Evolutionary conservation across 2,329 filamentous ascomycete genomes (phyloP).

Genomic region (Calonectria honghensis): DNA sequence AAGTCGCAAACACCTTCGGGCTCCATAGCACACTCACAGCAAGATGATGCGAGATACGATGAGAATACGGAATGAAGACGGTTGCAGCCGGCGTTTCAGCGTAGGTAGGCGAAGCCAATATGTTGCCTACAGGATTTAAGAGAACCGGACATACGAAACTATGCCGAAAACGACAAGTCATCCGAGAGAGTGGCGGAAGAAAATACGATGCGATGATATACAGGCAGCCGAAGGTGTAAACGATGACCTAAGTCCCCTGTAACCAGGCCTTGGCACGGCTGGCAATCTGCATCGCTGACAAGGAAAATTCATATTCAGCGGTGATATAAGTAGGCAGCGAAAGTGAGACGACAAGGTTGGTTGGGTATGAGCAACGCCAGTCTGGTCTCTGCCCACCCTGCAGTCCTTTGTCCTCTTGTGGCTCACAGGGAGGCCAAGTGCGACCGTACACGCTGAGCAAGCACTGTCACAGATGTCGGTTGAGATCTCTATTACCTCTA

Average conservation of each 20-base stretch:
- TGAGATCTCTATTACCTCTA: neutral
- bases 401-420: neutral
- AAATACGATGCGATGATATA: neutral
- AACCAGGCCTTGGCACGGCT: neutral
- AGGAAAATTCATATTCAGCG: neutral
- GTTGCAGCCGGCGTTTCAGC: neutral
- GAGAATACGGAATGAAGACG: neutral
- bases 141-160: neutral
- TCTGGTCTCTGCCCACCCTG: neutral
- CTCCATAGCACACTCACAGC: neutral
- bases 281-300: neutral
- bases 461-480: neutral
- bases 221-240: neutral
- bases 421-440: neutral
- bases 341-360: neutral
- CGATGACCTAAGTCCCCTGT: neutral
- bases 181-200: neutral
- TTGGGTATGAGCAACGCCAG: neutral
- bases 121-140: neutral
- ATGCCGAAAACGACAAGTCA: constrained; percentile 4
- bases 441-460: neutral
- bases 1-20: neutral
- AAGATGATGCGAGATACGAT: neutral
- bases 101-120: neutral
- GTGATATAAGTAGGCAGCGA: constrained; percentile 1